Evolutionary conservation across 768 basidiomycete genomes (phyloP), one percentile per base, ranked within the genome.

Genomic region (Boletus patriciae): DNA sequence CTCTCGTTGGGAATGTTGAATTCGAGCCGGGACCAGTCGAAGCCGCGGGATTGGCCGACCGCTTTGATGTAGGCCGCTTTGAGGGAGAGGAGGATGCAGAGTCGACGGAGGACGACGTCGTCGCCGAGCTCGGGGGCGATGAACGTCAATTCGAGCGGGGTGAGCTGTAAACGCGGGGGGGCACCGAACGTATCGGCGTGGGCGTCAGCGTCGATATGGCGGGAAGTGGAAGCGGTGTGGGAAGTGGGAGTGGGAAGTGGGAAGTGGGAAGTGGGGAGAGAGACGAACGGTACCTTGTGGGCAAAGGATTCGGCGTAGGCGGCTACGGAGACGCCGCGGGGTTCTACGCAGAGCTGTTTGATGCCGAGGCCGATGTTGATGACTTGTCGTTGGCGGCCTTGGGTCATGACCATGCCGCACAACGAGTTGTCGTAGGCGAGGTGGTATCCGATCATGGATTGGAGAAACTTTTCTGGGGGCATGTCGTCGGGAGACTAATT

Each of bases 351-450:
- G 48, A 88, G 76, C 49, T 84, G 83, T 62, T 88, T 86, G 66
- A 91, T 80, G 5, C 87, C 90, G n/a, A 92, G 76, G 2, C 91
- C 91, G 63, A 93, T 85, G 71, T 91, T 90, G 62, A 89, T 77
- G 46, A 93, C 91, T 54, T 88, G 84, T 44, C 83, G 80, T 52
- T 85, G 83, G 11, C 79, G 78, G 4, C 91, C 91, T 62, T 92
- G 90, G 2, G 88, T 88, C 82, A 93, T 90, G 38, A 86, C 84
- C 87, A 92, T 90, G n/a, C 86, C 88, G 52, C 89, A 83, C 10
- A 92, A 69, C 11, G 86, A 87, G 55, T 80, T 81, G 57, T 86
- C 83, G 62, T 79, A 84, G 2, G 84, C 78, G 45, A 89, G 81
- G 56, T 89, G 87, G 62, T 92, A 92, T 8, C 89, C 89, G 55